Evolutionary conservation across 257 asterid genomes (phyloP).

Genomic region (Rhazya stricta): DNA sequence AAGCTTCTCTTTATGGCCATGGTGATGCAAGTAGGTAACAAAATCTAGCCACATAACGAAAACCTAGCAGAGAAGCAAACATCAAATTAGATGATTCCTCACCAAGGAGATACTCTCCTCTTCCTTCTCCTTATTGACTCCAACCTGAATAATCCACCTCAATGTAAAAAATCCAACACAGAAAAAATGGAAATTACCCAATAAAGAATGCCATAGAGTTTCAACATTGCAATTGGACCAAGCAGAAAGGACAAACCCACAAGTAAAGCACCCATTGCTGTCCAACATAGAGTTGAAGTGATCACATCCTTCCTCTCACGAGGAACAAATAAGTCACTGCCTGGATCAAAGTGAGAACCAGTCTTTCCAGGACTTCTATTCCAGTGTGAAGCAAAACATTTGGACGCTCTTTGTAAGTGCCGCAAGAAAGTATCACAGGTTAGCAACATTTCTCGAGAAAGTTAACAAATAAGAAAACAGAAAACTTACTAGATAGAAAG

Average conservation of each 20-base stretch:
- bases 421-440: no score
- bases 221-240: slow-evolving; percentile 63
- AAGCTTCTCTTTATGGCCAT: slow-evolving; percentile 50
- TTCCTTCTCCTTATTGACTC: no score
- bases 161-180: neutral
- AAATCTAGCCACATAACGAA: slow-evolving; percentile 51
- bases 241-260: slow-evolving; percentile 52
- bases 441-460: neutral
- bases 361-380: slow-evolving; percentile 71
- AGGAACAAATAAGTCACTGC: slow-evolving; percentile 64
- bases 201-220: slow-evolving; percentile 74
- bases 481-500: slow-evolving; percentile 47
- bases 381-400: slow-evolving; percentile 37
- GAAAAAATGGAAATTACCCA: slow-evolving; percentile 46
- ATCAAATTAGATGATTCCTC: neutral
- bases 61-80: slow-evolving; percentile 30
- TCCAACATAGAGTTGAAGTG: slow-evolving; percentile 70
- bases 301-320: slow-evolving; percentile 64
- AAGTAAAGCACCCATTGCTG: slow-evolving; percentile 63
- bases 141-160: neutral
- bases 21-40: slow-evolving; percentile 58
- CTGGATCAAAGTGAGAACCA: slow-evolving; percentile 76
- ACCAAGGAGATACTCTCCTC: neutral
- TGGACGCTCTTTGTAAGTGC: neutral
- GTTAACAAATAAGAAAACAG: slow-evolving; percentile 11